These are phyloP conservation scores for Neopestalotiopsis clavispora DNA, from an alignment of 2,329 filamentous ascomycete genomes.

Conservation along the genomic window DNA sequence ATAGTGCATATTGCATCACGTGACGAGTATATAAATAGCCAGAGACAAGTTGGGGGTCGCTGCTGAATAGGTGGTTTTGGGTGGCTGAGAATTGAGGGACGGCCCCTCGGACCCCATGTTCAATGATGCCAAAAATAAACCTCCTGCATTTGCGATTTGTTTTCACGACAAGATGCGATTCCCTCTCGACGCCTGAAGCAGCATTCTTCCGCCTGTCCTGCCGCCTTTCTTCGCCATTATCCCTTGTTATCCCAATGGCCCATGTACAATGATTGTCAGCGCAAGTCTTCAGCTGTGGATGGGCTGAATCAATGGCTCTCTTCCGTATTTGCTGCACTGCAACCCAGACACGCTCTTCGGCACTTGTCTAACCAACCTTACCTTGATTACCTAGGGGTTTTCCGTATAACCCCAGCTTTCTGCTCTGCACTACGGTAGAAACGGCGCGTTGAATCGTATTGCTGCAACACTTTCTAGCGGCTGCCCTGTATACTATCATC, in stretches of 20 bases:
- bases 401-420: neutral
- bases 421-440: neutral
- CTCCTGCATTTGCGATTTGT: slow-evolving; percentile 9
- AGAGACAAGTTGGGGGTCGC: slow-evolving; percentile 3
- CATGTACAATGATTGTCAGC: neutral
- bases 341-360: neutral
- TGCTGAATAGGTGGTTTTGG: neutral
- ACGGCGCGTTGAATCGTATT: neutral
- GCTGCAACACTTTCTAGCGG: neutral
- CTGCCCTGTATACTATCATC: neutral
- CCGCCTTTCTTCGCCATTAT: neutral
- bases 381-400: neutral
- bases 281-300: neutral
- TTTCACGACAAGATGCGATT: slow-evolving; percentile 12
- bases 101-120: slow-evolving; percentile 1
- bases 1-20: neutral
- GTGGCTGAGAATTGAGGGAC: slow-evolving; percentile 5
- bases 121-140: slow-evolving; percentile 12
- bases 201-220: neutral
- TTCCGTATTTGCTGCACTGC: neutral
- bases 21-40: slow-evolving; percentile 11
- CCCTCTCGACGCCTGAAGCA: neutral
- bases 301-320: neutral
- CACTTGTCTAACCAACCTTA: neutral
- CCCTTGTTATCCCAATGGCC: neutral